Evolutionary conservation across 306 rosid species (phyloP), one percentile per base, ranked within the genome.

Genomic region (Sophora flavescens): DNA sequence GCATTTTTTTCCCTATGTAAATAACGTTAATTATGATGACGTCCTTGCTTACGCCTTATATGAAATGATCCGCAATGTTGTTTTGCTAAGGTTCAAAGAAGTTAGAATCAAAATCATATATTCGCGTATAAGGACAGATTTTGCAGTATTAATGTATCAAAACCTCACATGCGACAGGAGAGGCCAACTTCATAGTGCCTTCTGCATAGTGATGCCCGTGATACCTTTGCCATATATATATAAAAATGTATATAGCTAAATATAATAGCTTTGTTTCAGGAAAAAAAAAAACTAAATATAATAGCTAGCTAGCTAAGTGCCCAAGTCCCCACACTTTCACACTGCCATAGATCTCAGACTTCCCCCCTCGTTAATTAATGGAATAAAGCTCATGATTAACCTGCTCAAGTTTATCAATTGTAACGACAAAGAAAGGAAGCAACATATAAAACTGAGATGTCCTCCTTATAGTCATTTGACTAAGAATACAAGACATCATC

Each of bases 21-120:
- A 70, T 53, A 70, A 53, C 6, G 75, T 36, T 44, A 38, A 30
- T 17, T 17, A 72, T 8, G 58, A 63, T 81, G 71, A 75, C 78
- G 77, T 52, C 77, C 28, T 53, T 16, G 44, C 81, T 81, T 51
- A 81, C 78, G 84, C 36, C 68, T 68, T 32, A 75, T 8, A 63
- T 0, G 22, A 59, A 59, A 18, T 15, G 3, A 36, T 80, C 68
- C 9, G 33, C 38, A 72, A 70, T 56, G 79, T 30, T 16, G 17
- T 12, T 36, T 54, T 14, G 17, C 66, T n/a, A 16, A 10, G 45
- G 12, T 3, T 15, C 15, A 33, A 22, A 54, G 47, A 53, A n/a
- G 63, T 18, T 53, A 2, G 15, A 63, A 52, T 15, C 47, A 32
- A 5, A 66, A 53, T n/a, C 32, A 8, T 18, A 64, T 44, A 7